Evolutionary conservation across 2,329 filamentous ascomycete species (phyloP), one percentile per base, ranked within the genome.

Genomic region (Fusarium oligoseptatum): DNA sequence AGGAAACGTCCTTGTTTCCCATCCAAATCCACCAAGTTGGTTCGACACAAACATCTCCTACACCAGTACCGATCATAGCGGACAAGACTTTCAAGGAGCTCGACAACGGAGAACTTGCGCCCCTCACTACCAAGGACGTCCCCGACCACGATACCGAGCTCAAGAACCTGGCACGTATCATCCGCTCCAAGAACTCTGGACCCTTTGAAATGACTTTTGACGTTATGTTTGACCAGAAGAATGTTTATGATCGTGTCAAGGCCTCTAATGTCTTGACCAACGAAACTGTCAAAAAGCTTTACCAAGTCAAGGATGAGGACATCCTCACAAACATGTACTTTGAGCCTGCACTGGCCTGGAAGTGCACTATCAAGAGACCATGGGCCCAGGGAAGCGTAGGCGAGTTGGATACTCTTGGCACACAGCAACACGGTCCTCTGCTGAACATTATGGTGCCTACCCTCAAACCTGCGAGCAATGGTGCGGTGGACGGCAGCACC

Each of bases 131-230:
- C 24, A 72, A 65, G 29, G 12, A 64, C 3, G 66, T 65, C 3
- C 60, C 65, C 71, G 9, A 80, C 83, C 20, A 45, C 14, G 34
- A 70, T 0, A 43, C 24, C 14, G 61, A 64, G 14, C 20, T 41
- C 4, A 29, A 67, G 63, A 58, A 50, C 6, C 60, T 87, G 6
- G 84, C 86, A 0, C 78, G 79, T 3, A 81, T 87, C 4, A 76
- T 88, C 3, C 83, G 87, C 0, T 86, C 84, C 11, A 89, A 89
- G 76, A 89, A 88, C 64, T 81, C 86, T 0, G 87, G 87, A 0
- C 87, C 87, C 0, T 89, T 83, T 65, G 86, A 89, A 74, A 78
- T 89, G 50, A 88, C 87, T 0, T 82, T 88, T 22, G 87, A 89
- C 66, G 81, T 88, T 55, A 85, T 89, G 79, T 89, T 89, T 71